phyloP scores from a whole-genome alignment of 169 alveolate genomes.

The Theileria orientalis region DNA sequence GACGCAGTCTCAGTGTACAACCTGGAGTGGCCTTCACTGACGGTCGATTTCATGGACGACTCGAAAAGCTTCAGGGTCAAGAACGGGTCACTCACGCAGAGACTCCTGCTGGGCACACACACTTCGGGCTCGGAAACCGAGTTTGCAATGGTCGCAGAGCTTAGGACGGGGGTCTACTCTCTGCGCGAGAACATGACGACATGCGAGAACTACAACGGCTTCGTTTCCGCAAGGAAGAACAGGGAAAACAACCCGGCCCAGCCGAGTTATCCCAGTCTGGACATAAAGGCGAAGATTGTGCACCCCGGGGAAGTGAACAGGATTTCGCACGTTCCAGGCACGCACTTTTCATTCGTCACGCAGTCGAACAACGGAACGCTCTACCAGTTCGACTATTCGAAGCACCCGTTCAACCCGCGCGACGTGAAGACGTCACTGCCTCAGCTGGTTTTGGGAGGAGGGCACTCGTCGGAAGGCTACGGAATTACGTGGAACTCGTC shows the following conservation, averaged over 20 bases:
- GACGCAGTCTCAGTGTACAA: conserved; percentile 89
- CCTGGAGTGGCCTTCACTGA: conserved; percentile 96
- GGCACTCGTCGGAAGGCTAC: conserved; percentile 90
- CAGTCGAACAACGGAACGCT: conserved; percentile 88
- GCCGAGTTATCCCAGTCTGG: conserved; percentile 69
- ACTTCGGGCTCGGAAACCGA: conserved; percentile 89
- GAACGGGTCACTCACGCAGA: conserved; percentile 79
- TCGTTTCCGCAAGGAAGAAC: conserved; percentile 29
- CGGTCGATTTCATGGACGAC: conserved; percentile 76
- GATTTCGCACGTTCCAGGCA: conserved; percentile 89
- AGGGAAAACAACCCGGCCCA: conserved; percentile 28
- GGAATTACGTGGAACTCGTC: conserved; percentile 86
- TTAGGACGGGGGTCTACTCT: conserved; percentile 65
- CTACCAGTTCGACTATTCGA: conserved; percentile 88
- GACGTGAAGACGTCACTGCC: conserved; percentile 84
- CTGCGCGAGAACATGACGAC: conserved; percentile 67
- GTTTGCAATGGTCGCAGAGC: conserved; percentile 86
- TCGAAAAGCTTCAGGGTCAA: conserved; percentile 56
- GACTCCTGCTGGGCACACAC: conserved; percentile 90
- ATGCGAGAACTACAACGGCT: conserved; percentile 76
- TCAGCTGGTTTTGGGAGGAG: conserved; percentile 80
- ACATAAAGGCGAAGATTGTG: conserved; percentile 79
- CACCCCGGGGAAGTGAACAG: conserved; percentile 83
- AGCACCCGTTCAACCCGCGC: conserved; percentile 88
- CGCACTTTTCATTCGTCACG: conserved; percentile 87